Conservation (phyloP, 129 eudicot genomes). For the Helichrysum umbraculigerum region DNA sequence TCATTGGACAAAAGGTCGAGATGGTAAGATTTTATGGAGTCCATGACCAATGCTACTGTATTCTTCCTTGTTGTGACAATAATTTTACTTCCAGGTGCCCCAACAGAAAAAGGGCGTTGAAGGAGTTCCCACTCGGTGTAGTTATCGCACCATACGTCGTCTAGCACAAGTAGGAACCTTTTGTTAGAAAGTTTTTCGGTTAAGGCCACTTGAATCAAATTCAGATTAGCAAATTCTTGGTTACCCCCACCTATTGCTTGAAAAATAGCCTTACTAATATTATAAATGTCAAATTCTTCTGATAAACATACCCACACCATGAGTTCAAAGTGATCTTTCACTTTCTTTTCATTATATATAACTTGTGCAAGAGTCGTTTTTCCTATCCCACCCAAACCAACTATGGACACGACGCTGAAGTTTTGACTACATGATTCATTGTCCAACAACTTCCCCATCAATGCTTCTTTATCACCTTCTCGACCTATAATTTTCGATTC, state of each 20-base stretch:
- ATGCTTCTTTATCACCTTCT: conserved; percentile 2
- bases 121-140: conserved; percentile 5
- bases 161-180: conserved; percentile 6
- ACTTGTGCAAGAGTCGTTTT: not conserved
- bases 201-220: conserved; percentile 3
- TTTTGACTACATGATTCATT: not conserved
- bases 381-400: not conserved
- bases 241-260: not conserved
- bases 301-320: conserved; percentile 17
- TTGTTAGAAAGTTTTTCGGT: not conserved
- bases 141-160: not conserved
- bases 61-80: not conserved
- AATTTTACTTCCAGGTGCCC: not conserved
- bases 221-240: not conserved
- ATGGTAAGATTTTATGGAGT: not conserved
- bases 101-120: not conserved
- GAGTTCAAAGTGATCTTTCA: not conserved
- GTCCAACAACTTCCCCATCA: not conserved
- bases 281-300: not conserved
- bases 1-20: not conserved
- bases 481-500: not conserved
- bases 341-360: not conserved
- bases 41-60: not conserved
- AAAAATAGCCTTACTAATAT: not conserved
- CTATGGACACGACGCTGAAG: not conserved